Conservation (phyloP, 2,329 filamentous ascomycete species). For the Neophaeococcomyces mojaviensis region DNA sequence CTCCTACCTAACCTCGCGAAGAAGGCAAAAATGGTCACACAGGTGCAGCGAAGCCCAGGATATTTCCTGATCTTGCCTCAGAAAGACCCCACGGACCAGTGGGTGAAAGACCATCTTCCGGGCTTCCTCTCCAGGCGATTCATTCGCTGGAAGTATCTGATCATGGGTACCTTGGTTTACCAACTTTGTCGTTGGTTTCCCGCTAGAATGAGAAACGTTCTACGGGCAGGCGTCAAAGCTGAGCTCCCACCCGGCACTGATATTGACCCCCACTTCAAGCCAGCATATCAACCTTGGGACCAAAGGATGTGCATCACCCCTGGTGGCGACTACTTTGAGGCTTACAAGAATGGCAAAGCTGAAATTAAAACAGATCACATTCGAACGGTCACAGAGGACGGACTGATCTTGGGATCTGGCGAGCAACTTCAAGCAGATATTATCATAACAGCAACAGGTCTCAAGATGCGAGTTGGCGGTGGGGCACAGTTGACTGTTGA, state of each 20-base stretch:
- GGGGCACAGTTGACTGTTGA: constrained; percentile 32
- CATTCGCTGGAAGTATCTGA: constrained; percentile 17
- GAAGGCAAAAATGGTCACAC: constrained; percentile 60
- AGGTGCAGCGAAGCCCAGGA: constrained; percentile 71
- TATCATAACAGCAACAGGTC: constrained; percentile 38
- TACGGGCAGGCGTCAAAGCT: constrained; percentile 17
- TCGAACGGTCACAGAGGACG: constrained; percentile 40
- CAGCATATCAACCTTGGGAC: constrained; percentile 60
- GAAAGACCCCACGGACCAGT: constrained; percentile 12
- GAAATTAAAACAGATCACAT: constrained; percentile 51
- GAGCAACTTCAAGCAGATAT: constrained; percentile 35
- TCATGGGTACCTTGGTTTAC: constrained; percentile 18
- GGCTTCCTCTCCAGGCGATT: constrained; percentile 14
- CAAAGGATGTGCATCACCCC: constrained; percentile 68
- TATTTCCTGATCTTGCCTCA: constrained; percentile 48
- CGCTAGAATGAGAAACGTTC: constrained; percentile 11
- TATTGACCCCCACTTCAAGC: constrained; percentile 57
- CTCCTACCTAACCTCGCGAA: constrained; percentile 63
- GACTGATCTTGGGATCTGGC: constrained; percentile 43
- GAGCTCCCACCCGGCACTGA: constrained; percentile 32
- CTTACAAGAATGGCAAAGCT: constrained; percentile 44
- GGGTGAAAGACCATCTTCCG: constrained; percentile 17
- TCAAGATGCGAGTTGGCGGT: constrained; percentile 35
- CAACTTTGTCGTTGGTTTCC: constrained; percentile 21
- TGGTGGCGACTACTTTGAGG: constrained; percentile 52